phyloP scores from a whole-genome alignment of 768 basidiomycete genomes.

The Phylloporus sp. region DNA sequence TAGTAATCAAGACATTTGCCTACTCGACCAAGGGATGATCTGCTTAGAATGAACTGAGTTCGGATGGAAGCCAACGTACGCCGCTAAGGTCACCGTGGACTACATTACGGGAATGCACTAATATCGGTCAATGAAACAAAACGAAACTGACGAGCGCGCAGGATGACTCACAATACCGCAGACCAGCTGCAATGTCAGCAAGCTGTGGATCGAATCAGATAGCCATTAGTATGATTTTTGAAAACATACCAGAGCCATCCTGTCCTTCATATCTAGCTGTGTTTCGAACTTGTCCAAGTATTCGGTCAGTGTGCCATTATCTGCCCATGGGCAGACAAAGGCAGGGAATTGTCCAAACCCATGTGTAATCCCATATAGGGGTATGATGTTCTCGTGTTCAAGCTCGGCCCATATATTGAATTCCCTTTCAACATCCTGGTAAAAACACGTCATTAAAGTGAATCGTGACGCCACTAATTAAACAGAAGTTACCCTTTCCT shows the following conservation, averaged over 20 bases:
- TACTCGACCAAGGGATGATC: slow-evolving; percentile 2
- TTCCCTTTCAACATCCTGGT: slow-evolving; percentile 27
- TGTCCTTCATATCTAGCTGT: slow-evolving; percentile 8
- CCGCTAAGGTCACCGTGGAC: slow-evolving; percentile 42
- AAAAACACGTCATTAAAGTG: slow-evolving; percentile 1
- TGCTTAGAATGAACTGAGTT: neutral
- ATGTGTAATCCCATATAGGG: slow-evolving; percentile 24
- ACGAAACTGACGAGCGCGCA: neutral
- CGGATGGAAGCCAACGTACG: slow-evolving; percentile 11
- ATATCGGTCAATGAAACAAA: neutral
- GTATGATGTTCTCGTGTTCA: slow-evolving; percentile 28
- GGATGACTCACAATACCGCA: slow-evolving; percentile 18
- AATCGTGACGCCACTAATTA: neutral
- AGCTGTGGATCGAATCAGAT: slow-evolving; percentile 16
- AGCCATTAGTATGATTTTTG: neutral
- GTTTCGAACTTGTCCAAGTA: slow-evolving; percentile 23
- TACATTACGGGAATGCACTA: slow-evolving; percentile 22
- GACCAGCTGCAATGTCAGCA: slow-evolving; percentile 20
- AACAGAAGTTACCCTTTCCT: slow-evolving; percentile 10
- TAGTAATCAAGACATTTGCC: slow-evolving; percentile 23
- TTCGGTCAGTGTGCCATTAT: slow-evolving; percentile 28
- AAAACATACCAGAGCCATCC: slow-evolving; percentile 18
- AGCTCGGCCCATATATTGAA: slow-evolving; percentile 30
- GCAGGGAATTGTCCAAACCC: slow-evolving; percentile 29
- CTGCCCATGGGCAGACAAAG: slow-evolving; percentile 34